Evolutionary conservation across 352 stramenopile genomes (phyloP), one percentile per base, ranked within the genome.

Genomic region (Pythium myriotylum): DNA sequence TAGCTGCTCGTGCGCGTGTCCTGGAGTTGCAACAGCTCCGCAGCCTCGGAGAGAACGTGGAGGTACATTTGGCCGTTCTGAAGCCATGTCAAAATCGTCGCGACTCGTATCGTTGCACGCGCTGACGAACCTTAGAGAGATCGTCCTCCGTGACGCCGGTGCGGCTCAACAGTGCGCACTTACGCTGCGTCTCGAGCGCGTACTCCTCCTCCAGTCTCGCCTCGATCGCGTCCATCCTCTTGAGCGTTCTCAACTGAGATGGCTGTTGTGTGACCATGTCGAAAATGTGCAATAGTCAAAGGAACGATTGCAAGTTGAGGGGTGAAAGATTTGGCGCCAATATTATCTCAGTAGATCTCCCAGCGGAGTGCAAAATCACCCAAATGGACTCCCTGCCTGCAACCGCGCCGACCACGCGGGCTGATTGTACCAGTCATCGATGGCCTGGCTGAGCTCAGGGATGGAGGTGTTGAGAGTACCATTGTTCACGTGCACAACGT

Each of bases 41-140:
- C 76, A 22, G 57, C 43, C 45, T 84, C 76, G 27, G 76, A 70
- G n/a, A 84, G 62, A 27, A 81, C 71, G 35, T 81, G 70, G 16
- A 84, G 62, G 42, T 79, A 73, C 59, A 81, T 59, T 53, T 80
- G 73, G 0, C 70, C 76, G 56, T 80, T 77, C 76, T 84, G 19
- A 47, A 39, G 37, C n/a, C 29, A 53, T 32, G 14, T 17, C 23
- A 22, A 41, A 17, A 41, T 4, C 10, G n/a, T n/a, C 29, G 10
- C 10, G 29, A 35, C 29, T 35, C 29, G 10, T 10, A 35, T 35
- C 13, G 0, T n/a, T 39, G 39, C 53, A 26, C 39, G 3, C 27
- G 24, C 26, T 16, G 3, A 29, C 29, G 41, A 4, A 81, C 76
- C 60, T 79, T 79, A 16, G 76, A 84, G 7, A 84, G 57, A 16